These are phyloP conservation scores for Kentomonas sorsogonicus DNA, from an alignment of 208 protist genomes.

Conservation along the genomic window DNA sequence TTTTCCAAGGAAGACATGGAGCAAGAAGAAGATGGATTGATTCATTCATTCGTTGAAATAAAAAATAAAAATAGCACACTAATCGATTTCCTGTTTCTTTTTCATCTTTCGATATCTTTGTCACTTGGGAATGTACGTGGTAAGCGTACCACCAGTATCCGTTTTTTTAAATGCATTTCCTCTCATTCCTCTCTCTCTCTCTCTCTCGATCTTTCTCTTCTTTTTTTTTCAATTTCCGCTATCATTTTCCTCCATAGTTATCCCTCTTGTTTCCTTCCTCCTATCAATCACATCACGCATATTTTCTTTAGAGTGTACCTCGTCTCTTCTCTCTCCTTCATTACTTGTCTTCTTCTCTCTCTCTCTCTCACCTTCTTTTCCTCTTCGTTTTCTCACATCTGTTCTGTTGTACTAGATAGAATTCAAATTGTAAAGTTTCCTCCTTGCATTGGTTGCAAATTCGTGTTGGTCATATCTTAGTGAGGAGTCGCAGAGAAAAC, in stretches of 20 bases:
- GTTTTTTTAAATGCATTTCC: background rate
- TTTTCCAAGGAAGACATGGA: too few species aligned
- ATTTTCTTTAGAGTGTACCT: background rate
- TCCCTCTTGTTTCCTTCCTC: too few species aligned
- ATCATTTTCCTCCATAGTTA: too few species aligned
- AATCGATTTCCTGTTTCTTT: conserved; percentile 6
- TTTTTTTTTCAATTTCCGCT: too few species aligned
- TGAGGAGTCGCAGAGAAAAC: too few species aligned
- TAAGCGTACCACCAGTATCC: too few species aligned
- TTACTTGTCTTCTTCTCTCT: conserved; percentile 1
- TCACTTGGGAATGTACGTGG: too few species aligned
- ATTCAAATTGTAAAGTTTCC: too few species aligned
- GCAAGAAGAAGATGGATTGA: background rate
- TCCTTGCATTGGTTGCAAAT: background rate
- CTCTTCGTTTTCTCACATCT: too few species aligned
- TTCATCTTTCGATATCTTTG: too few species aligned
- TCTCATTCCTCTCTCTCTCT: background rate
- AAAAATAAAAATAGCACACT: background rate
- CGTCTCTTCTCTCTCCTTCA: background rate
- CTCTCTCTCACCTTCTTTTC: background rate
- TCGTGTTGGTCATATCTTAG: background rate
- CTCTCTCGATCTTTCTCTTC: background rate
- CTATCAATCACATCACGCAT: too few species aligned
- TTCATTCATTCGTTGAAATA: background rate
- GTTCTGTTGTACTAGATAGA: too few species aligned